Conservation (phyloP, 306 rosid genomes). For the Prunus dulcis region DNA sequence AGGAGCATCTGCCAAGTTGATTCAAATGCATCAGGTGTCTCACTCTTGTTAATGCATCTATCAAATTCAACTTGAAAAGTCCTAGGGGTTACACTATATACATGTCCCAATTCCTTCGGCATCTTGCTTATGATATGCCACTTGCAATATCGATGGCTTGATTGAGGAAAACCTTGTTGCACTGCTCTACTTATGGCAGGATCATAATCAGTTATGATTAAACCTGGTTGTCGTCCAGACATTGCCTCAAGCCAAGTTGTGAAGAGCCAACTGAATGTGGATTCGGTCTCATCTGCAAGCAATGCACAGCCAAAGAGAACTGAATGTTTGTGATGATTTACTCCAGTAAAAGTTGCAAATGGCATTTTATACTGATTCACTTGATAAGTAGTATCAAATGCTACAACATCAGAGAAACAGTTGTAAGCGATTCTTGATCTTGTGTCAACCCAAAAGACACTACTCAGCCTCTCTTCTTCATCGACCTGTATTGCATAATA, state of each 20-base stretch:
- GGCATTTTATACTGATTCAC: slow-evolving; percentile 21
- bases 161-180: slow-evolving; percentile 10
- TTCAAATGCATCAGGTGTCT: slow-evolving; percentile 24
- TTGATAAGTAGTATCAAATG: slow-evolving; percentile 21
- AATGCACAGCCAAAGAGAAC: slow-evolving; percentile 24
- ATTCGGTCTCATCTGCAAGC: slow-evolving; percentile 22
- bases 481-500: slow-evolving; percentile 21
- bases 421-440: slow-evolving; percentile 21
- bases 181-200: slow-evolving; percentile 5
- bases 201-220: slow-evolving; percentile 18
- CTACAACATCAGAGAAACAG: slow-evolving; percentile 15
- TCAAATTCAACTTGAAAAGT: slow-evolving; percentile 24
- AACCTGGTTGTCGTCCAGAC: slow-evolving; percentile 21
- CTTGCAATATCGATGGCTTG: slow-evolving; percentile 19
- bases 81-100: slow-evolving; percentile 12
- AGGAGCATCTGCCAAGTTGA: slow-evolving; percentile 21
- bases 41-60: slow-evolving; percentile 13
- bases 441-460: slow-evolving; percentile 23
- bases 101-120: slow-evolving; percentile 16
- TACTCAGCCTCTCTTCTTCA: slow-evolving; percentile 26
- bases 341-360: slow-evolving; percentile 20
- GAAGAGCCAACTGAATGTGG: slow-evolving; percentile 27
- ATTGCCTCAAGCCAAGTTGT: slow-evolving; percentile 20
- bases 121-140: slow-evolving; percentile 26
- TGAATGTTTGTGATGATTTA: slow-evolving; percentile 15